phyloP scores from a whole-genome alignment of 2,329 filamentous ascomycete species.

The Colletotrichum musae region DNA sequence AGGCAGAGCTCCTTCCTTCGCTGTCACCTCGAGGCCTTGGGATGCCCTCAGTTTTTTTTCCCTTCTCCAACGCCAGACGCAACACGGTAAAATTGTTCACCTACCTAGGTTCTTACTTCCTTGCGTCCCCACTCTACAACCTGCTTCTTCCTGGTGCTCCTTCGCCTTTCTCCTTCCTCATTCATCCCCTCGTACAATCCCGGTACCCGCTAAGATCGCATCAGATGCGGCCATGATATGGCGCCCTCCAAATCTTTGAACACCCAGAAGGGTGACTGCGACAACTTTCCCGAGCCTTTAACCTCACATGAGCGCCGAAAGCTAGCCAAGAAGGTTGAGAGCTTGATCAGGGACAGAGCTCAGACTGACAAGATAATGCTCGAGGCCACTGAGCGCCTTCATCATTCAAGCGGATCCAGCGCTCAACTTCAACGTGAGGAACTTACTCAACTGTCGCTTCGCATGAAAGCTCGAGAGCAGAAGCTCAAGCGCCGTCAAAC shows the following conservation, averaged over 20 bases:
- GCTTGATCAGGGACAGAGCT: conserved; percentile 9
- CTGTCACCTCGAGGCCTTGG: background rate
- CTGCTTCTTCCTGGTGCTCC: too few species aligned
- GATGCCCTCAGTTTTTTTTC: too few species aligned
- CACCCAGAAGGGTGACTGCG: background rate
- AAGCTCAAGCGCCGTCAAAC: conserved; percentile 25
- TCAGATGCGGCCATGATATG: background rate
- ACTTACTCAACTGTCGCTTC: background rate
- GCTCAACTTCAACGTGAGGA: conserved; percentile 22
- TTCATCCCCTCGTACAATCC: background rate
- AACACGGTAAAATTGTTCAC: too few species aligned
- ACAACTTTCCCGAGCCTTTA: conserved; percentile 13
- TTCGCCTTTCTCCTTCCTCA: background rate
- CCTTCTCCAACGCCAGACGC: too few species aligned
- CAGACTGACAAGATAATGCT: background rate
- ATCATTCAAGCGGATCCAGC: background rate
- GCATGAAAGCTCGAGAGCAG: conserved; percentile 10
- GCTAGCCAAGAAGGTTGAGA: background rate
- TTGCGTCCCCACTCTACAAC: too few species aligned
- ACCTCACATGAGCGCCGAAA: background rate
- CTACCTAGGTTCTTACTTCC: too few species aligned
- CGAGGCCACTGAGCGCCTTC: background rate
- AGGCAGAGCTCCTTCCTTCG: background rate
- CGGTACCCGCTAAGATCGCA: background rate
- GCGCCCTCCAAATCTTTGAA: background rate